Percentiles rank a stretch among this genome's conserved stretches.
Evolutionary conservation across 176 grass and related monocot genomes (phyloP).

Genomic region (Alloteropsis semialata): DNA sequence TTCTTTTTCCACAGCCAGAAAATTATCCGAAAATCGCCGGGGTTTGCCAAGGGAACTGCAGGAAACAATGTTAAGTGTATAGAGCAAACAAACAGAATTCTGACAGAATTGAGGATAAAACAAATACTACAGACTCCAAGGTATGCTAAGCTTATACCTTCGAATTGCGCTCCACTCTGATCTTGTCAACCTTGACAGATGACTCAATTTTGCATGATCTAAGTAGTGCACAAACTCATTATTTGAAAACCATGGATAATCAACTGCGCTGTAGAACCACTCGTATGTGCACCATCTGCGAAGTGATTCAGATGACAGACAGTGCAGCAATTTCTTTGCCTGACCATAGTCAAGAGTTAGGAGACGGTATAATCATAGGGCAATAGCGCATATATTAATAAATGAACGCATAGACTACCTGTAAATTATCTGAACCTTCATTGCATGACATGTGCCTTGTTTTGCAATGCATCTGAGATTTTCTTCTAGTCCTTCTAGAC

Average conservation of each 20-base stretch:
- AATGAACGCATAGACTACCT: constrained; percentile 32
- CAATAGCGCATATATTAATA: constrained; percentile 18
- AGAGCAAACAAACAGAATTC: neutral
- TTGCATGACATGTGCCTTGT: constrained; percentile 26
- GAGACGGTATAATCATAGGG: neutral
- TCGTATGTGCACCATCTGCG: constrained; percentile 72
- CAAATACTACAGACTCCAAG: neutral
- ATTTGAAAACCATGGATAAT: constrained; percentile 81
- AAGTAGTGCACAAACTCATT: constrained; percentile 66
- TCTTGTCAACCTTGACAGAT: constrained; percentile 53
- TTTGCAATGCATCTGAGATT: constrained; percentile 32
- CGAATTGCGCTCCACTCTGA: constrained; percentile 63
- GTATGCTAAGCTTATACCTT: constrained; percentile 39
- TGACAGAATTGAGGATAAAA: constrained; percentile 6
- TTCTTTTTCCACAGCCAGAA: constrained; percentile 54
- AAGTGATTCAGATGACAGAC: constrained; percentile 52
- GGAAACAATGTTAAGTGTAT: constrained; percentile 6
- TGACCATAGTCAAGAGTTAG: constrained; percentile 33
- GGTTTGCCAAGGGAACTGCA: constrained; percentile 81
- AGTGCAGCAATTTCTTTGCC: constrained; percentile 44
- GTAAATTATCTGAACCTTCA: constrained; percentile 42
- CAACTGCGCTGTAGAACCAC: constrained; percentile 82
- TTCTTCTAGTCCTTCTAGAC: constrained; percentile 38
- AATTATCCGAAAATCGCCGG: constrained; percentile 52
- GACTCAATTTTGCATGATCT: constrained; percentile 55